Percentiles rank a stretch among this genome's conserved stretches.
Conservation (phyloP, 805 yeast genomes). For the Cyberlindnera xylosilytica region DNA sequence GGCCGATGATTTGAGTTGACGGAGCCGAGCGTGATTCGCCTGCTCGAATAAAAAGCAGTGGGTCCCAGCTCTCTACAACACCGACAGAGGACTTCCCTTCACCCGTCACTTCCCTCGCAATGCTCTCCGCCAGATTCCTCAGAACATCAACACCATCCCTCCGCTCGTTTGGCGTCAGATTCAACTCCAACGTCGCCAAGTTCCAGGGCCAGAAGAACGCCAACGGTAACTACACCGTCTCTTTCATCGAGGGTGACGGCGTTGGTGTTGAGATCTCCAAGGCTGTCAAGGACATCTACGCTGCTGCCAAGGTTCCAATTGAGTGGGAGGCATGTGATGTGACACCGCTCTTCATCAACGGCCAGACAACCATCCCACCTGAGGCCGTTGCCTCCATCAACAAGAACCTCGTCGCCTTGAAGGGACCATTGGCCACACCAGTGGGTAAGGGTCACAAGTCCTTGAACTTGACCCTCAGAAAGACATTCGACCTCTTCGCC, state of each 20-base stretch:
- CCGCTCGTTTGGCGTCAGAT: conserved; percentile 18
- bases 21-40: conserved; percentile 3
- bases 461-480: conserved; percentile 93
- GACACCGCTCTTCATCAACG: conserved; percentile 86
- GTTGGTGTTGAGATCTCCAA: conserved; percentile 94
- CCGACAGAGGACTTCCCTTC: neutral
- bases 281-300: conserved; percentile 88
- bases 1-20: conserved; percentile 1
- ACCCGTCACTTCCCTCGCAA: conserved; percentile 2
- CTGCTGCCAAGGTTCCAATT: conserved; percentile 93
- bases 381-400: conserved; percentile 91
- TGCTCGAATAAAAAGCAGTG: conserved; percentile 7
- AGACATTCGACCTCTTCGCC: conserved; percentile 94
- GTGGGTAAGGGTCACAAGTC: conserved; percentile 99
- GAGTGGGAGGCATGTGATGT: conserved; percentile 98
- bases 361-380: conserved; percentile 89
- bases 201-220: conserved; percentile 62
- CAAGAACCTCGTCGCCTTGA: conserved; percentile 89
- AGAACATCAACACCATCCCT: conserved; percentile 12
- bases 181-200: conserved; percentile 53
- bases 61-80: neutral
- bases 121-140: conserved; percentile 20
- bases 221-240: conserved; percentile 87
- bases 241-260: conserved; percentile 98
- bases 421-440: conserved; percentile 98